Conservation (phyloP, 192 early-diverging fungal genomes). For the Physocladia obscura region DNA sequence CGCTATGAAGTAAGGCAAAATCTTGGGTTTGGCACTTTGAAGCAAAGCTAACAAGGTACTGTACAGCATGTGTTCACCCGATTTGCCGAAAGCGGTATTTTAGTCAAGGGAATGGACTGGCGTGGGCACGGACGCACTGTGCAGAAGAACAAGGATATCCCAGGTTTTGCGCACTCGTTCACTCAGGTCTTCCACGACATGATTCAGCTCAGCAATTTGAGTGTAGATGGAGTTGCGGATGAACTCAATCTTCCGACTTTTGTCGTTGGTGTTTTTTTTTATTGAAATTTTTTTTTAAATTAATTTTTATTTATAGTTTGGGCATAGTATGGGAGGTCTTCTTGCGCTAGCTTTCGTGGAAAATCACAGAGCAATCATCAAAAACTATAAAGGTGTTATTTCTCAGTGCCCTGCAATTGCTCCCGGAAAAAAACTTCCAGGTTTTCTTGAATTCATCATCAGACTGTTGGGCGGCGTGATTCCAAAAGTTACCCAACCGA, state of each 20-base stretch:
- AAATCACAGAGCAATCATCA: not conserved
- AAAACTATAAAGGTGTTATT: slow-evolving; percentile 31
- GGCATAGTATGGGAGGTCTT: slow-evolving; percentile 51
- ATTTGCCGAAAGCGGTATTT: slow-evolving; percentile 56
- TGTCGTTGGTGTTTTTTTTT: slow-evolving; percentile 21
- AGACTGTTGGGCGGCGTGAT: not conserved
- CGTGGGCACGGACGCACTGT: slow-evolving; percentile 70
- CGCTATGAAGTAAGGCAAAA: slow-evolving; percentile 50
- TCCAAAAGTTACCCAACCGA: slow-evolving; percentile 8
- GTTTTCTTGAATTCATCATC: not conserved
- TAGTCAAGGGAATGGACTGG: slow-evolving; percentile 61
- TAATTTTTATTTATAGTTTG: slow-evolving; percentile 44
- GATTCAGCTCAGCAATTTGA: slow-evolving; percentile 33
- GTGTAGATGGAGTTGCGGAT: slow-evolving; percentile 43
- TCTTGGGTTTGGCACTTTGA: not conserved
- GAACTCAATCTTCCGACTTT: slow-evolving; percentile 15
- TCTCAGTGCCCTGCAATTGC: slow-evolving; percentile 21
- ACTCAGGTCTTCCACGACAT: slow-evolving; percentile 47
- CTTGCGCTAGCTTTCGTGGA: slow-evolving; percentile 28
- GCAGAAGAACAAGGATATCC: slow-evolving; percentile 34
- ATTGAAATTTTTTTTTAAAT: too few species aligned
- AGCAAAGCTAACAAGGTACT: not conserved
- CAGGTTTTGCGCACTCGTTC: slow-evolving; percentile 10
- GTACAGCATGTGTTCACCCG: slow-evolving; percentile 51
- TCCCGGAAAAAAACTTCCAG: not conserved